These are phyloP conservation scores for Pseudogymnoascus sp. DNA, from an alignment of 2,329 filamentous ascomycete genomes.

Conservation along the genomic window DNA sequence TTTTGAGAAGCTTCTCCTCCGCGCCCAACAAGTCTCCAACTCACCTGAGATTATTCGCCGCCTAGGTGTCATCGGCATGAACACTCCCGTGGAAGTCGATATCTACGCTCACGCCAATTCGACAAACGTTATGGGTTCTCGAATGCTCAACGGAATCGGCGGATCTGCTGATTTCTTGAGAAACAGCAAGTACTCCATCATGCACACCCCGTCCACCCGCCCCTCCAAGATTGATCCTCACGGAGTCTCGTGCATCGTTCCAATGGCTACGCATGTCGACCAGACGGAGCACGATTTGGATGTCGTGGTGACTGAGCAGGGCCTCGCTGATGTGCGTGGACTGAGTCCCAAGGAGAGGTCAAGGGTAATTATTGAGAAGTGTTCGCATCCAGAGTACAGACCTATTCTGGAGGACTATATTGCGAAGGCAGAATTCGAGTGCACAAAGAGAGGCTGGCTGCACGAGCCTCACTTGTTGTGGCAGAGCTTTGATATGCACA, in stretches of 20 bases:
- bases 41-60: conserved; percentile 84
- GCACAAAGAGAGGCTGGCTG: conserved; percentile 76
- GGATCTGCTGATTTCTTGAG: conserved; percentile 77
- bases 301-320: conserved; percentile 69
- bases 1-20: conserved; percentile 72
- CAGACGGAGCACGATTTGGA: conserved; percentile 91
- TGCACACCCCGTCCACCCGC: conserved; percentile 80
- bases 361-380: conserved; percentile 78
- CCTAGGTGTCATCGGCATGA: conserved; percentile 86
- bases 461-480: conserved; percentile 84
- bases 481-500: conserved; percentile 85
- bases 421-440: conserved; percentile 79
- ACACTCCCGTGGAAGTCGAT: conserved; percentile 88
- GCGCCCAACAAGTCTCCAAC: conserved; percentile 83
- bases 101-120: conserved; percentile 92
- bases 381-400: conserved; percentile 75
- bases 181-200: conserved; percentile 75
- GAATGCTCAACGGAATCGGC: conserved; percentile 81
- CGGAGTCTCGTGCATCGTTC: conserved; percentile 81
- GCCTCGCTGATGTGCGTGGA: conserved; percentile 77
- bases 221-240: conserved; percentile 76
- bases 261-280: conserved; percentile 82
- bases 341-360: conserved; percentile 73
- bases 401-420: conserved; percentile 78
- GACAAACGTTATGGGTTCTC: conserved; percentile 79